A percentile compares a stretch with the other conserved stretches of the same genome.
These are phyloP conservation scores for Volvox africanus DNA, from an alignment of 139 green algal genomes.

Conservation along the genomic window DNA sequence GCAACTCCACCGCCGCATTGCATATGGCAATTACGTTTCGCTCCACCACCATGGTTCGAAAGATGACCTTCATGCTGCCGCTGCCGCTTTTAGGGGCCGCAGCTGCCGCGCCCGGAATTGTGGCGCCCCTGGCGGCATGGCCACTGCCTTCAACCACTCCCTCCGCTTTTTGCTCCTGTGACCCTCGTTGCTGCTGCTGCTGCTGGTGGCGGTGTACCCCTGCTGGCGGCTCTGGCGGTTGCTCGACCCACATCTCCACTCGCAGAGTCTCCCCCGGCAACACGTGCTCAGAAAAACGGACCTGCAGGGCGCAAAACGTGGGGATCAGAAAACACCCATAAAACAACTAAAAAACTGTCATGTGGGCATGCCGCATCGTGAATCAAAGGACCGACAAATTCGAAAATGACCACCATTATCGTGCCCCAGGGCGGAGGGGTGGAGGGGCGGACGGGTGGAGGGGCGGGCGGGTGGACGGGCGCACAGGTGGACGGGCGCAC, in stretches of 20 bases:
- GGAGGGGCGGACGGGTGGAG: too few species aligned
- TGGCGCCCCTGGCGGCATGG: not conserved
- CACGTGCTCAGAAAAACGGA: constrained; percentile 73
- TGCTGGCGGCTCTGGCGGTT: too few species aligned
- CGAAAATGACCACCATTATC: not conserved
- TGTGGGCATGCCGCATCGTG: too few species aligned
- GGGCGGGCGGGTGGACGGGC: too few species aligned
- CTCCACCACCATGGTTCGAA: constrained; percentile 31
- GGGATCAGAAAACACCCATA: not conserved
- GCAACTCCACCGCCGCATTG: constrained; percentile 36
- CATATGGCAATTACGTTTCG: constrained; percentile 4
- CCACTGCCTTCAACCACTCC: too few species aligned
- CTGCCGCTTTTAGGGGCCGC: not conserved
- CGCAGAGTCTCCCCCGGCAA: constrained; percentile 75
- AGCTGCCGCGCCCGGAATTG: not conserved
- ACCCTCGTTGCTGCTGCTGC: not conserved
- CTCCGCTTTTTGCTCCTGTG: not conserved
- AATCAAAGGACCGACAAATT: not conserved
- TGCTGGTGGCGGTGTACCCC: not conserved
- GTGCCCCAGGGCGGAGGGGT: too few species aligned
- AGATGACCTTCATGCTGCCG: not conserved
- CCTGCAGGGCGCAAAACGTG: constrained; percentile 46
- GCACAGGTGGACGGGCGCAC: too few species aligned
- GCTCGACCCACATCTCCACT: constrained; percentile 54
- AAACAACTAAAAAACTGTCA: too few species aligned